These are phyloP conservation scores for Penicillium pancosmium DNA, from an alignment of 495 filamentous ascomycete species.

Conservation along the genomic window DNA sequence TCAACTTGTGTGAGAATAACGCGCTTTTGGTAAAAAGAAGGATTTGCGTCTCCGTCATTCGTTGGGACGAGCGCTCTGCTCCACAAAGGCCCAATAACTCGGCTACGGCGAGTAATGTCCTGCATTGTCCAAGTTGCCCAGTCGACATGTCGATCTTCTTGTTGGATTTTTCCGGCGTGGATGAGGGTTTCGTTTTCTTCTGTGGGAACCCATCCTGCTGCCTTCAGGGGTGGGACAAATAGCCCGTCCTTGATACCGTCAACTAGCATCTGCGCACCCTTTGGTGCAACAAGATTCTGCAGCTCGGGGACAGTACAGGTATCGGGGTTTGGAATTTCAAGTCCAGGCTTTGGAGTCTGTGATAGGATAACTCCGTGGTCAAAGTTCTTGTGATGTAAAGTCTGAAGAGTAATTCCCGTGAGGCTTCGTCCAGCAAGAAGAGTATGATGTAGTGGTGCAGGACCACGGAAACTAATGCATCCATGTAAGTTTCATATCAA, in stretches of 20 bases:
- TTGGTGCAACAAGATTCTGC: constrained; percentile 39
- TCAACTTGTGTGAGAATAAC: constrained; percentile 45
- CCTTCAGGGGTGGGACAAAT: constrained; percentile 64
- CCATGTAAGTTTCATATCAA: constrained; percentile 6
- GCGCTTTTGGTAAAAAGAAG: constrained; percentile 36
- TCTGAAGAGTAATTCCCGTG: constrained; percentile 83
- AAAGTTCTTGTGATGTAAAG: constrained; percentile 71
- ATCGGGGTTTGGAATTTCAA: constrained; percentile 50
- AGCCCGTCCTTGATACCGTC: constrained; percentile 57
- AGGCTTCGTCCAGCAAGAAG: constrained; percentile 57
- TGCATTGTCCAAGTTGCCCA: constrained; percentile 53
- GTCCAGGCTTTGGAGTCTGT: constrained; percentile 61
- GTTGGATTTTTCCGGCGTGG: constrained; percentile 56
- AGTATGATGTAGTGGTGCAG: constrained; percentile 80
- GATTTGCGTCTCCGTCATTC: constrained; percentile 16
- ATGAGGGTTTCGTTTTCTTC: constrained; percentile 23
- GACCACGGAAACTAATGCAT: constrained; percentile 63
- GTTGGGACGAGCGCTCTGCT: constrained; percentile 40
- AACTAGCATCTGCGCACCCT: constrained; percentile 65
- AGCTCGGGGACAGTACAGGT: constrained; percentile 48
- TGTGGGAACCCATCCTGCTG: constrained; percentile 39
- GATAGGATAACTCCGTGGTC: constrained; percentile 76
- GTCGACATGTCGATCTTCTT: constrained; percentile 55
- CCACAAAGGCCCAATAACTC: constrained; percentile 59
- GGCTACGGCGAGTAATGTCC: constrained; percentile 51